A percentile compares a stretch with the other conserved stretches of the same genome.
phyloP scores from a whole-genome alignment of 2,329 filamentous ascomycete genomes.

The Monilinia aucupariae region DNA sequence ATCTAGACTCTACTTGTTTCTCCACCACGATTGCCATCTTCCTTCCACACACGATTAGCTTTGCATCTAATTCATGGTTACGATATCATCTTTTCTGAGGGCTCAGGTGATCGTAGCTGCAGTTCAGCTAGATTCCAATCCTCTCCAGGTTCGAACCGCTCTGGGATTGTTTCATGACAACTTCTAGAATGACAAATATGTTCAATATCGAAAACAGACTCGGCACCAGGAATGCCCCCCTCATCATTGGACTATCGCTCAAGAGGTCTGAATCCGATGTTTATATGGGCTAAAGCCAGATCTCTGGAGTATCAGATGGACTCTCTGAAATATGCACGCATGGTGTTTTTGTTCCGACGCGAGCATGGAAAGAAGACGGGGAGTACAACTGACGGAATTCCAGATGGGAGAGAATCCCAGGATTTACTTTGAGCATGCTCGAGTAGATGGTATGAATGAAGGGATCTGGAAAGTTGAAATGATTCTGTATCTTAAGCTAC shows the following conservation, averaged over 20 bases:
- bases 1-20: background rate
- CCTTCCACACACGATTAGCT: too few relatives aligned
- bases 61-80: too few relatives aligned
- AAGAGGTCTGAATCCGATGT: background rate
- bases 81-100: too few relatives aligned
- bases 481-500: background rate
- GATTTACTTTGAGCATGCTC: background rate
- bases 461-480: too few relatives aligned
- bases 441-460: background rate
- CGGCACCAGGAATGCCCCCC: background rate
- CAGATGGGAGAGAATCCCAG: background rate
- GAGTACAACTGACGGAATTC: background rate
- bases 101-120: background rate
- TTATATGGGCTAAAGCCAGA: background rate
- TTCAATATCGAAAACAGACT: background rate
- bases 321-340: background rate
- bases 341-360: background rate
- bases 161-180: too few relatives aligned
- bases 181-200: background rate
- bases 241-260: rapidly evolving
- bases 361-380: background rate
- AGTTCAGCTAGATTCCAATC: too few relatives aligned
- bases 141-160: too few relatives aligned
- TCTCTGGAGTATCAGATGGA: background rate
- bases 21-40: background rate